phyloP scores from a whole-genome alignment of 2,329 filamentous ascomycete genomes.

The Scytalidium lignicola region DNA sequence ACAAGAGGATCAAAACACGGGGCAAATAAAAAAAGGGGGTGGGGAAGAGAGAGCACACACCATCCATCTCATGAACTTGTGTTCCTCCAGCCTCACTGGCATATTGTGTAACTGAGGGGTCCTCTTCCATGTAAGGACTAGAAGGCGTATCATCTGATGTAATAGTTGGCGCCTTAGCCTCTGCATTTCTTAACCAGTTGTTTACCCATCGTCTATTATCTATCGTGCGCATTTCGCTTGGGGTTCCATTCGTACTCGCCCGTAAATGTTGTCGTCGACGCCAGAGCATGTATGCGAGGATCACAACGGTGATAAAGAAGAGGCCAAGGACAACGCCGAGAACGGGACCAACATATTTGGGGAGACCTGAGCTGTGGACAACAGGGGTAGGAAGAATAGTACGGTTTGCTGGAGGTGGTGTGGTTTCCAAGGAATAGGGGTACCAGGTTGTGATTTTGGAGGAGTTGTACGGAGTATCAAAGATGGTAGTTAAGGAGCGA shows the following conservation, averaged over 20 bases:
- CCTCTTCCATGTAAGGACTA: conserved; percentile 14
- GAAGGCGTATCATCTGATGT: conserved; percentile 22
- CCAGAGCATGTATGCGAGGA: conserved; percentile 48
- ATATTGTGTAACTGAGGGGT: conserved; percentile 1
- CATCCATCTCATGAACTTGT: conserved; percentile 28
- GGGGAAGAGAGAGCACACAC: conserved; percentile 16
- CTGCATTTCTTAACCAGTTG: conserved; percentile 21
- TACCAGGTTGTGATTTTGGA: conserved; percentile 55
- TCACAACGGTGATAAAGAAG: conserved; percentile 46
- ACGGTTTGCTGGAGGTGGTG: conserved; percentile 10
- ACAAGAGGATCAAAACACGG: not conserved
- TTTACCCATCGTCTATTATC: conserved; percentile 17
- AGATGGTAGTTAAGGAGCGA: conserved; percentile 44
- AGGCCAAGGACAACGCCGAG: conserved; percentile 57
- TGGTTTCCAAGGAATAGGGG: conserved; percentile 42
- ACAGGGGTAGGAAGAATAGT: conserved; percentile 7
- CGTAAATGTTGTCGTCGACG: conserved; percentile 34
- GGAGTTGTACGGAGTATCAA: conserved; percentile 49
- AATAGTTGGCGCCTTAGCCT: conserved; percentile 22
- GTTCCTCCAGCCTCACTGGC: conserved; percentile 20
- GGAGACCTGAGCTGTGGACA: conserved; percentile 29
- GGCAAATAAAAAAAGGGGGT: not conserved
- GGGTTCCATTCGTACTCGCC: conserved; percentile 7
- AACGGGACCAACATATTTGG: conserved; percentile 55
- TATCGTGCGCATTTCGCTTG: conserved; percentile 20